These are phyloP conservation scores for Rhizoclosmatium sp. DNA, from an alignment of 192 early-diverging fungal genomes.

Conservation along the genomic window DNA sequence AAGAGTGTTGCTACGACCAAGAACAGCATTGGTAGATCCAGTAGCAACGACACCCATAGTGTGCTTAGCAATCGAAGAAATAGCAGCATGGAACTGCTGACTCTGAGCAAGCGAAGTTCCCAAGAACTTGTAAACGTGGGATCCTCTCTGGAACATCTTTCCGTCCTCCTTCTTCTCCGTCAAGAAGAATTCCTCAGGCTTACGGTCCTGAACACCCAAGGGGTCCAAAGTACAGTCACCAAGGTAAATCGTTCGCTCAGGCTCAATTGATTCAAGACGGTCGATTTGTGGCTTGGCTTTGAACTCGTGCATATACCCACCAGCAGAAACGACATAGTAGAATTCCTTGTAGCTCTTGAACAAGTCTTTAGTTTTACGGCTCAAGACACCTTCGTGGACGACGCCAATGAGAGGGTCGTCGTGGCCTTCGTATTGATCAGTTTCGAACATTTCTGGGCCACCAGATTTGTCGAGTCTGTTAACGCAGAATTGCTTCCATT, in stretches of 20 bases:
- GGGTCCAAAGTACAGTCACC: slow-evolving; percentile 27
- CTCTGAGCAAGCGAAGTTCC: slow-evolving; percentile 7
- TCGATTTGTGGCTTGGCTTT: slow-evolving; percentile 16
- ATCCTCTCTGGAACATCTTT: slow-evolving; percentile 14
- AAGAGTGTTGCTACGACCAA: background rate
- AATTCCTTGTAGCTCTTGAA: slow-evolving; percentile 26
- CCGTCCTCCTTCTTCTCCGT: slow-evolving; percentile 30
- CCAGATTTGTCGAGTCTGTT: slow-evolving; percentile 15
- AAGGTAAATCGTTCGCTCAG: slow-evolving; percentile 18
- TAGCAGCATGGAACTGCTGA: slow-evolving; percentile 24
- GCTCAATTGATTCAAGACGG: background rate
- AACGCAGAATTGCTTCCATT: slow-evolving; percentile 27
- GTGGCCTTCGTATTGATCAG: slow-evolving; percentile 28
- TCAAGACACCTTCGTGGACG: slow-evolving; percentile 31
- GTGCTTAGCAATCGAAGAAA: slow-evolving; percentile 12
- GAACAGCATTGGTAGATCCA: slow-evolving; percentile 14
- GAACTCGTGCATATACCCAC: slow-evolving; percentile 36
- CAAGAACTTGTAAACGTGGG: slow-evolving; percentile 18
- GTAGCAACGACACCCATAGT: slow-evolving; percentile 26
- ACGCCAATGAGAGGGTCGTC: slow-evolving; percentile 30
- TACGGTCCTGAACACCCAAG: slow-evolving; percentile 24
- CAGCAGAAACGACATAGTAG: slow-evolving; percentile 37
- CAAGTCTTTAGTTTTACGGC: slow-evolving; percentile 24
- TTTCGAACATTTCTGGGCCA: slow-evolving; percentile 31
- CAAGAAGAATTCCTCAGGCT: slow-evolving; percentile 32